phyloP scores from a whole-genome alignment of 805 yeast genomes.

The Starmerella vitae region DNA sequence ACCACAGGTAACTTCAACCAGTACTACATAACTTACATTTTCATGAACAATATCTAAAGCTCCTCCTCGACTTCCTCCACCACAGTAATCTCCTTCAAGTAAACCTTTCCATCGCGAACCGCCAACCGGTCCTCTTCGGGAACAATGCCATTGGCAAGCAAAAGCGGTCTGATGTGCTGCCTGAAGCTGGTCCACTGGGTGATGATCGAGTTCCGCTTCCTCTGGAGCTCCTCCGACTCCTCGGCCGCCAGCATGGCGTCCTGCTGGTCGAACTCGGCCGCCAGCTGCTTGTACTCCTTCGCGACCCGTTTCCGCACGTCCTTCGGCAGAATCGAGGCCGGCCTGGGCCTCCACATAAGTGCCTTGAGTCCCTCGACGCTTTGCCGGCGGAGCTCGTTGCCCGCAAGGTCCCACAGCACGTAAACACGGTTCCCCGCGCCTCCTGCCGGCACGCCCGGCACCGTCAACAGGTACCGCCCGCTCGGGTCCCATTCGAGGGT shows the following conservation, averaged over 20 bases:
- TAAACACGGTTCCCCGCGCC: slow-evolving; percentile 59
- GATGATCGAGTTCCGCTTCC: slow-evolving; percentile 65
- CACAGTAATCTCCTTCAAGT: slow-evolving; percentile 37
- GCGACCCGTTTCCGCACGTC: slow-evolving; percentile 79
- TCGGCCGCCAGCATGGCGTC: slow-evolving; percentile 94
- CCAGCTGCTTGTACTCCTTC: slow-evolving; percentile 76
- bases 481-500: slow-evolving; percentile 90
- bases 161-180: slow-evolving; percentile 35
- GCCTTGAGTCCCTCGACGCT: slow-evolving; percentile 70
- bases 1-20: no score
- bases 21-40: no score
- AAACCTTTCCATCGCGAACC: slow-evolving; percentile 19
- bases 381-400: slow-evolving; percentile 63
- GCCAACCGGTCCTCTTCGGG: slow-evolving; percentile 19
- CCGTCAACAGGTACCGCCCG: slow-evolving; percentile 69
- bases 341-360: slow-evolving; percentile 96
- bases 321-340: slow-evolving; percentile 57
- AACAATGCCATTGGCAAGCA: slow-evolving; percentile 23
- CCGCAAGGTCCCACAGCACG: slow-evolving; percentile 74
- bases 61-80: slow-evolving; percentile 38
- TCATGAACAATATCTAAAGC: no score
- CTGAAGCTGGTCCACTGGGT: slow-evolving; percentile 83
- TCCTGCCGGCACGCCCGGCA: slow-evolving; percentile 17
- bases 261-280: slow-evolving; percentile 83
- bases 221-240: slow-evolving; percentile 77